Conservation (phyloP, 805 yeast genomes). For the Grigorovia jiainica region DNA sequence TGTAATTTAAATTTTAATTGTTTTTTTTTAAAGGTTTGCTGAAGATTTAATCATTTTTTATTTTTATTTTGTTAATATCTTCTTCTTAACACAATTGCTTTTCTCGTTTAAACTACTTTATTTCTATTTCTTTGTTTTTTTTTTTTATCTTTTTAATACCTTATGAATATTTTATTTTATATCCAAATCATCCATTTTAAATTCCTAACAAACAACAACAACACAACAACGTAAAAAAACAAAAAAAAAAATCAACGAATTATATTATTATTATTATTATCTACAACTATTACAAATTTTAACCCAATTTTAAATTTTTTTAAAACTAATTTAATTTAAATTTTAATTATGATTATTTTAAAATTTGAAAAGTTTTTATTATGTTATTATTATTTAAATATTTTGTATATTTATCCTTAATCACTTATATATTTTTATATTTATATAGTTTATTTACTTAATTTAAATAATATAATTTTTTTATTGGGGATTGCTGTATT, state of each 20-base stretch:
- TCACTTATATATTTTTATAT: too few species aligned
- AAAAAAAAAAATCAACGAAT: conserved; percentile 24
- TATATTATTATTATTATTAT: too few species aligned
- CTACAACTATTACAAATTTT: not conserved
- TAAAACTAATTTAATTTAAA: too few species aligned
- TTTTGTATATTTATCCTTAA: too few species aligned
- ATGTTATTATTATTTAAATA: too few species aligned
- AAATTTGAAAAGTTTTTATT: not conserved
- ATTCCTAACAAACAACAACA: conserved; percentile 41
- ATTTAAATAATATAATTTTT: too few species aligned
- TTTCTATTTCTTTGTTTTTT: not conserved
- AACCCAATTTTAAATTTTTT: not conserved
- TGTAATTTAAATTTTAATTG: too few species aligned
- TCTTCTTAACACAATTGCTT: not conserved
- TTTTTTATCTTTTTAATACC: not conserved
- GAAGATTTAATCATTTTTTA: not conserved
- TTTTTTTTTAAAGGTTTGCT: too few species aligned
- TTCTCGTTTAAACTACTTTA: not conserved
- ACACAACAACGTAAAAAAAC: conserved; percentile 12
- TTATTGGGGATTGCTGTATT: not conserved
- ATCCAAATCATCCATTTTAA: not conserved
- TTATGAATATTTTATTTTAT: not conserved
- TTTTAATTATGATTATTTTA: not conserved
- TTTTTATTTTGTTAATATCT: not conserved
- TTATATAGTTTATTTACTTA: too few species aligned